Conservation (phyloP, 176 grass and related monocot species). For the Phoenix dactylifera region DNA sequence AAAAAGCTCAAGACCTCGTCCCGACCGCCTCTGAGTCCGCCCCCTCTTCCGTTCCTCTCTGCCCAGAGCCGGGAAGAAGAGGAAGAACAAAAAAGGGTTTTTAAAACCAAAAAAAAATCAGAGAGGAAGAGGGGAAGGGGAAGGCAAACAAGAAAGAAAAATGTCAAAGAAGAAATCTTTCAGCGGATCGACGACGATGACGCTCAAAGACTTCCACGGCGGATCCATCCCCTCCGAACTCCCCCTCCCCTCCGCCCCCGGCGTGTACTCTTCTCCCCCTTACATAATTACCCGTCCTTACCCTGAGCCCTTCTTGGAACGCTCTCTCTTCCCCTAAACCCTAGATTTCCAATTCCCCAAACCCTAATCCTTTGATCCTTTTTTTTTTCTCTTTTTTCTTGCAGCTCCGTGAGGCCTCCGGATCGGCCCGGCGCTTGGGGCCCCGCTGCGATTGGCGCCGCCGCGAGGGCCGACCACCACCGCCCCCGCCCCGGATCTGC, state of each 20-base stretch:
- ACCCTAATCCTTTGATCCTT: neutral
- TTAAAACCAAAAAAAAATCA: no score
- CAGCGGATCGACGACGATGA: constrained; percentile 60
- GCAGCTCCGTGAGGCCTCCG: constrained; percentile 45
- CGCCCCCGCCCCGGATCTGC: constrained; percentile 28
- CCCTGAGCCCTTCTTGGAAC: neutral
- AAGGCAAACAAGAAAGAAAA: neutral
- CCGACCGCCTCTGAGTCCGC: no score
- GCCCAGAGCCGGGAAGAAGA: no score
- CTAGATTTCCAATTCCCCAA: neutral
- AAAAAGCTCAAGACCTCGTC: no score
- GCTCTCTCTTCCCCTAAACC: no score
- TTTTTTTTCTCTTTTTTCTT: constrained; percentile 1
- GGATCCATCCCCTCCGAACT: constrained; percentile 96
- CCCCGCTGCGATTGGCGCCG: neutral
- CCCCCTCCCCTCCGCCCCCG: constrained; percentile 75
- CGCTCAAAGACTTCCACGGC: constrained; percentile 95
- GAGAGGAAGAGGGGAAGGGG: neutral
- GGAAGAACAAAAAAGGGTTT: no score
- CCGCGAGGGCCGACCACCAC: constrained; percentile 13
- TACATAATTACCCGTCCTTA: neutral
- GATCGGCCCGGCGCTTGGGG: constrained; percentile 37
- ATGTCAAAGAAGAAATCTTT: constrained; percentile 95
- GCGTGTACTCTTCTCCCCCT: constrained; percentile 36
- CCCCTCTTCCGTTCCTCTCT: no score